These are phyloP conservation scores for Pyrenophora teres DNA, from an alignment of 2,329 filamentous ascomycete species.

Conservation along the genomic window DNA sequence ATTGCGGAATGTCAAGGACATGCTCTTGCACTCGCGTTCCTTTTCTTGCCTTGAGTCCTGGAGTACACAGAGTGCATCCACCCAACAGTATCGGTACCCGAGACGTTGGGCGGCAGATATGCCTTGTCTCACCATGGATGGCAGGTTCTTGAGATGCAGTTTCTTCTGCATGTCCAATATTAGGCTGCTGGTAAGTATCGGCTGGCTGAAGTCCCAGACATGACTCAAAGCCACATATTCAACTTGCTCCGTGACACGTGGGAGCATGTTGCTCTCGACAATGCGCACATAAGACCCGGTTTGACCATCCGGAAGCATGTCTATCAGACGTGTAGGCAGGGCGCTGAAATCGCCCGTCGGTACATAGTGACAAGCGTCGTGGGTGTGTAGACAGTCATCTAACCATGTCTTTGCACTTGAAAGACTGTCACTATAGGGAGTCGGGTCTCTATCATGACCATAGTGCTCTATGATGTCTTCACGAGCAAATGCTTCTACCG, in stretches of 20 bases:
- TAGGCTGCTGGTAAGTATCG: slow-evolving; percentile 26
- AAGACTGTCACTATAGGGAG: slow-evolving; percentile 9
- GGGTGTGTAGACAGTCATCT: slow-evolving; percentile 32
- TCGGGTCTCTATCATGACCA: neutral
- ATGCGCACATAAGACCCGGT: slow-evolving; percentile 24
- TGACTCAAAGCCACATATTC: slow-evolving; percentile 41
- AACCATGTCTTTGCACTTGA: slow-evolving; percentile 36
- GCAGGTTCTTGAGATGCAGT: slow-evolving; percentile 25
- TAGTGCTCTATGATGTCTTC: slow-evolving; percentile 24
- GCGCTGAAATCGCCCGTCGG: slow-evolving; percentile 2
- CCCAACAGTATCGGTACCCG: slow-evolving; percentile 42
- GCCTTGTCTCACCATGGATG: slow-evolving; percentile 32
- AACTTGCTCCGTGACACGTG: slow-evolving; percentile 3
- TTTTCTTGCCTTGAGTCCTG: slow-evolving; percentile 42
- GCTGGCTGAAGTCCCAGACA: slow-evolving; percentile 28
- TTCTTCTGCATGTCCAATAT: slow-evolving; percentile 20
- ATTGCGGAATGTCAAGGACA: slow-evolving; percentile 44
- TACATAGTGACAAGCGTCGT: slow-evolving; percentile 31
- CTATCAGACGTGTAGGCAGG: slow-evolving; percentile 42
- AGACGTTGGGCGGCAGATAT: slow-evolving; percentile 32
- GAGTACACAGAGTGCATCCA: slow-evolving; percentile 42
- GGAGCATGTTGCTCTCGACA: slow-evolving; percentile 28
- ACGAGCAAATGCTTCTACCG: slow-evolving; percentile 30
- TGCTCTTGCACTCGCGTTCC: slow-evolving; percentile 35
- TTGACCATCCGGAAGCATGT: slow-evolving; percentile 27